Base-by-base conservation (phyloP, 345 rosid species). In the Angophora floribunda region DNA sequence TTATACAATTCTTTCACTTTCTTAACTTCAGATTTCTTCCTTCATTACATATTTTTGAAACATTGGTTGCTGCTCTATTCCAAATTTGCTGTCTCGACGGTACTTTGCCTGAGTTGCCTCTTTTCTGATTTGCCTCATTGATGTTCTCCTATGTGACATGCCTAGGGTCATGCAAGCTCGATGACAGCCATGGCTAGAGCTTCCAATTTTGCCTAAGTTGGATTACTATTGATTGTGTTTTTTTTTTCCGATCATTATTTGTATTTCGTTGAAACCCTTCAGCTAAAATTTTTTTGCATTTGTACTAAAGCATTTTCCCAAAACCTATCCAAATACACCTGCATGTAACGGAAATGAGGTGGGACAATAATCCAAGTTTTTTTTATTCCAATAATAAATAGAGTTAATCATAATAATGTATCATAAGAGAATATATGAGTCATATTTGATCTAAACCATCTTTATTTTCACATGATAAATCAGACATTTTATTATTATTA, bases 401-500 rank as follows among this genome's bases (percentile, higher is more conserved):
- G 61, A 22, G 24, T 55, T 55, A 55, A 9, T 11, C 22, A 55
- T 55, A 26, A 55, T 55, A 1, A 55, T 22, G 24, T 8, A 55
- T 55, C 0, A 2, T 4, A 4, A 55, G 6, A 22, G 13, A 55
- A 21, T 2, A 6, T 55, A 55, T 17, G 12, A 9, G 24, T 55
- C 10, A 55, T 55, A 55, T 10, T 55, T 55, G 0, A 55, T 55
- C 28, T 22, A 55, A 55, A 55, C 24, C 6, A 0, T 55, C 61
- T 28, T 55, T 55, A 55, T 55, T 55, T 55, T 22, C 24, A 0
- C 22, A 55, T 22, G 61, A 55, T 55, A 55, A 21, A 55, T 55
- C 4, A 55, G 6, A 55, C 61, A 7, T 0, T 52, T 55, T 0
- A 21, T 22, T 1, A 3, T 8, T 1, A 22, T 4, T 4, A 55